Conservation (phyloP, 1,284 basidiomycete genomes). For the Ustilago curta region DNA sequence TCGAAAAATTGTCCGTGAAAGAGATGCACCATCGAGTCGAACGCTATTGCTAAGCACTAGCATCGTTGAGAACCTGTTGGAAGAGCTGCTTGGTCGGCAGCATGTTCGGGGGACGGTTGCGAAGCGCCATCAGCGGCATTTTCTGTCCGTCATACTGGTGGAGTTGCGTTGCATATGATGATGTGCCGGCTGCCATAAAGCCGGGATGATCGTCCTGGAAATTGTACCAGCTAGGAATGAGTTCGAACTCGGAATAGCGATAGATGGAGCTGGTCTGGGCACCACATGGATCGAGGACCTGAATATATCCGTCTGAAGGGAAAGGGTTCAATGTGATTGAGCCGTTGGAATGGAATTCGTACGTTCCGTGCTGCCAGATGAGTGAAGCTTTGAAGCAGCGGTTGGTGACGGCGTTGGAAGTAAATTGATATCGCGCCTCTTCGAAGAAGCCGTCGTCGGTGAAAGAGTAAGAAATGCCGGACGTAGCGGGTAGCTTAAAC, state of each 20-base stretch:
- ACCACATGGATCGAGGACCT: conserved; percentile 60
- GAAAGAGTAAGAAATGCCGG: conserved; percentile 66
- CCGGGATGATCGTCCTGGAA: conserved; percentile 55
- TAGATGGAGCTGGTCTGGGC: conserved; percentile 51
- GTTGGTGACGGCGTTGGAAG: conserved; percentile 55
- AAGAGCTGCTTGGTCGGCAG: conserved; percentile 62
- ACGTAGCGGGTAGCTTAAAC: conserved; percentile 57
- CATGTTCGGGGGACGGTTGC: conserved; percentile 62
- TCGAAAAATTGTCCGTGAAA: conserved; percentile 2
- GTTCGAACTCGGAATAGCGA: conserved; percentile 56
- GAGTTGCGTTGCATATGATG: conserved; percentile 56
- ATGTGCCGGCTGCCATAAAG: conserved; percentile 32
- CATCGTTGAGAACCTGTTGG: conserved; percentile 53
- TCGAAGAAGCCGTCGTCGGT: conserved; percentile 66
- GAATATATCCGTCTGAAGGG: conserved; percentile 61
- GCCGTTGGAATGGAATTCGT: conserved; percentile 58
- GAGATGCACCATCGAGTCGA: background rate
- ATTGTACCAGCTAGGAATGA: conserved; percentile 59
- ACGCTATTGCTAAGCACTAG: conserved; percentile 4
- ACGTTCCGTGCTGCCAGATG: conserved; percentile 68
- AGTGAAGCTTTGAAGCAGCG: conserved; percentile 64
- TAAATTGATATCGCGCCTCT: conserved; percentile 55
- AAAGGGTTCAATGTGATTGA: conserved; percentile 56
- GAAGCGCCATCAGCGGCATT: conserved; percentile 55
- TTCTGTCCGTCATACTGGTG: conserved; percentile 51